A percentile compares a stretch with the other conserved stretches of the same genome.
These are phyloP conservation scores for Ciborinia camelliae DNA, from an alignment of 2,329 filamentous ascomycete genomes.

Conservation along the genomic window DNA sequence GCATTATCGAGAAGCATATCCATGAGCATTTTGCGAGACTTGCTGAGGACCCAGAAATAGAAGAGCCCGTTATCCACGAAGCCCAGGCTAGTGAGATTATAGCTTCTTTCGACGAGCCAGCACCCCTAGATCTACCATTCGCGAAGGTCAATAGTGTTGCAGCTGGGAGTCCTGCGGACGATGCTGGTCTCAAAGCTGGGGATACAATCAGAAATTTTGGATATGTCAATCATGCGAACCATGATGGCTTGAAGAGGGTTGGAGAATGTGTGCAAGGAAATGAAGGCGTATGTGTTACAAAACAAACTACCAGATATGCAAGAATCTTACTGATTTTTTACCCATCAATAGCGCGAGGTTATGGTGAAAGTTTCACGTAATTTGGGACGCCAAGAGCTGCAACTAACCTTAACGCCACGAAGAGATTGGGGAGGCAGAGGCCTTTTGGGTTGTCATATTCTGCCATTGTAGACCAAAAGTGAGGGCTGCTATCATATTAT, in stretches of 20 bases:
- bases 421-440: conserved; percentile 88
- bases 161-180: conserved; percentile 72
- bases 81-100: conserved; percentile 32
- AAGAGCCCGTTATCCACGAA: conserved; percentile 29
- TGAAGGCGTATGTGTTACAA: conserved; percentile 67
- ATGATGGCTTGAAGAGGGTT: conserved; percentile 81
- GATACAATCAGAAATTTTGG: conserved; percentile 86
- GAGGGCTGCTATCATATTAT: not conserved
- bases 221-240: conserved; percentile 75
- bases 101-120: conserved; percentile 38
- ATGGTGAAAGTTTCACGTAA: conserved; percentile 62
- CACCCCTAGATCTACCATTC: conserved; percentile 61
- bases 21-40: conserved; percentile 83
- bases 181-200: conserved; percentile 74
- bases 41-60: conserved; percentile 41
- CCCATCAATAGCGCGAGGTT: conserved; percentile 57
- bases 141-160: conserved; percentile 87
- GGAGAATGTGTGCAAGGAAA: conserved; percentile 87
- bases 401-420: conserved; percentile 70
- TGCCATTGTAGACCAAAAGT: conserved; percentile 60
- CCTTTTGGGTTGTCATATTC: conserved; percentile 83
- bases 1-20: conserved; percentile 75
- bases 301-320: not conserved
- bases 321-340: not conserved
- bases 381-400: conserved; percentile 51